These are phyloP conservation scores for Monosporozyma servazzii DNA, from an alignment of 805 yeast species.

Conservation along the genomic window DNA sequence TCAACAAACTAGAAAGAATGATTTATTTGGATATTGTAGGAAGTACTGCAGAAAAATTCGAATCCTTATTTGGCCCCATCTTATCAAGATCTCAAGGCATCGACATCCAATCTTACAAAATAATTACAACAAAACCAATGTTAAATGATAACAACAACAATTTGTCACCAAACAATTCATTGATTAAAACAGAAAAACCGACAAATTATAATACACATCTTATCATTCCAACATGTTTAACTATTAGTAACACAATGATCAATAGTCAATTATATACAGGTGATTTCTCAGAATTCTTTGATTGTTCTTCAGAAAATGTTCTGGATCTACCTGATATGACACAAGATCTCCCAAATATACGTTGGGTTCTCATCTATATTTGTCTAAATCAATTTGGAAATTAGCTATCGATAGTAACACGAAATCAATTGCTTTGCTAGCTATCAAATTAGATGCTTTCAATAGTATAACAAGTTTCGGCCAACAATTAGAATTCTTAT, in stretches of 20 bases:
- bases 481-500: slow-evolving; percentile 12
- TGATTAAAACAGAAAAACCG: neutral
- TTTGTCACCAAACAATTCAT: neutral
- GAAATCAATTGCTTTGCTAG: slow-evolving; percentile 13
- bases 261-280: neutral
- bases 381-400: slow-evolving; percentile 20
- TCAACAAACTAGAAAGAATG: slow-evolving; percentile 24
- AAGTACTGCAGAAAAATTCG: slow-evolving; percentile 11
- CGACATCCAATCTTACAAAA: slow-evolving; percentile 4
- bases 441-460: slow-evolving; percentile 16
- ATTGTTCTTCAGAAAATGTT: slow-evolving; percentile 10
- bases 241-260: neutral
- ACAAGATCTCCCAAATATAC: slow-evolving; percentile 2
- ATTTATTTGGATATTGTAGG: slow-evolving; percentile 18
- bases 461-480: slow-evolving; percentile 12
- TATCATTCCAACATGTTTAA: neutral
- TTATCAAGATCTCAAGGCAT: slow-evolving; percentile 4
- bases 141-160: neutral
- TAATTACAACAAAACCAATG: neutral
- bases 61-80: slow-evolving; percentile 8
- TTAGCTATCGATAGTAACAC: slow-evolving; percentile 11
- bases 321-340: slow-evolving; percentile 10
- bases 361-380: slow-evolving; percentile 12
- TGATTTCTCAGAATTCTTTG: neutral
- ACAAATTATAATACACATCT: neutral